These are phyloP conservation scores for Alternaria gansuensis DNA, from an alignment of 2,329 filamentous ascomycete genomes.

Conservation along the genomic window DNA sequence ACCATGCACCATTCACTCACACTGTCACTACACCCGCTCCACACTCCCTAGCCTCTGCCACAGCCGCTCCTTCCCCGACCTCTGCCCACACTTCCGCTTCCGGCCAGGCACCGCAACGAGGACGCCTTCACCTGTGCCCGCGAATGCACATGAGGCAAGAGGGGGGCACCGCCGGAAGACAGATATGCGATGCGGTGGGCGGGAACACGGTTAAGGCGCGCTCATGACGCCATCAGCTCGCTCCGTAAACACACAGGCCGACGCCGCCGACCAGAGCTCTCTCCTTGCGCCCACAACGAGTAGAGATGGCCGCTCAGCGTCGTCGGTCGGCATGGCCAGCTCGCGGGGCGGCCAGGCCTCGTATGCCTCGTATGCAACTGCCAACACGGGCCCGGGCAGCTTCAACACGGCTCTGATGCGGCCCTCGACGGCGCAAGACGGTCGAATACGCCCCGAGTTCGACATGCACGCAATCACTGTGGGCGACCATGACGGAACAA, in stretches of 20 bases:
- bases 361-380: conserved; percentile 72
- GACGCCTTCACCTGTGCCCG: conserved; percentile 27
- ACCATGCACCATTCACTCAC: conserved; percentile 16
- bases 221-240: conserved; percentile 56
- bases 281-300: conserved; percentile 57
- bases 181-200: conserved; percentile 52
- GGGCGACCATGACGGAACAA: conserved; percentile 69
- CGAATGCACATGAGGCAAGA: conserved; percentile 49
- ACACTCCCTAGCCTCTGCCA: conserved; percentile 28
- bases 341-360: conserved; percentile 69
- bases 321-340: conserved; percentile 64
- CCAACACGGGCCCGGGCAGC: conserved; percentile 74
- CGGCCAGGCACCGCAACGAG: conserved; percentile 27
- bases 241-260: conserved; percentile 53
- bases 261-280: conserved; percentile 50
- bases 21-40: conserved; percentile 16
- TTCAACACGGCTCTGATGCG: conserved; percentile 84
- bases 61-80: conserved; percentile 21
- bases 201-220: conserved; percentile 50
- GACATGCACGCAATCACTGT: conserved; percentile 61
- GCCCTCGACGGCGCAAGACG: conserved; percentile 72
- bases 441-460: conserved; percentile 65
- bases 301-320: conserved; percentile 66
- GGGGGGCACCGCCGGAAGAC: conserved; percentile 38
- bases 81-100: conserved; percentile 26